Evolutionary conservation across 1,139 yeast genomes (phyloP).

Genomic region (Candida sp.): DNA sequence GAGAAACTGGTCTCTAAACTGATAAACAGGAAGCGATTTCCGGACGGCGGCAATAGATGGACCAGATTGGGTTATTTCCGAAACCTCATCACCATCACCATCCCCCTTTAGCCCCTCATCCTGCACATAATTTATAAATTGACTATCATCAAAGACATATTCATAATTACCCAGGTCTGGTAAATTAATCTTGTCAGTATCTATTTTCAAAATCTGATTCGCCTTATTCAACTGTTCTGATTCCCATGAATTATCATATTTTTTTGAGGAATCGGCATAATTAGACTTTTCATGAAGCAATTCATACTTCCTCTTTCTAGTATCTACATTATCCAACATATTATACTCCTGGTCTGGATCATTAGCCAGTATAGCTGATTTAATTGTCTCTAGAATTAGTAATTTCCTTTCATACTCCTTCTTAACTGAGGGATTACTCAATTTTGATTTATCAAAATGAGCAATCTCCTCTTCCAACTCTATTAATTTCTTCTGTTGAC

Average conservation of each 20-base stretch:
- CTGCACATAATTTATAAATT: constrained; percentile 63
- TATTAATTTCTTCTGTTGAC: constrained; percentile 18
- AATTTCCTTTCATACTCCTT: constrained; percentile 1
- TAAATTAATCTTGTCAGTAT: constrained; percentile 44
- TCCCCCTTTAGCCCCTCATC: constrained; percentile 23
- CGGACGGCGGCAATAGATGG: constrained; percentile 49
- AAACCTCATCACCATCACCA: constrained; percentile 13
- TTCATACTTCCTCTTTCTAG: constrained; percentile 45
- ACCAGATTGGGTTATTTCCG: constrained; percentile 12
- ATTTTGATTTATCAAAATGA: constrained; percentile 14
- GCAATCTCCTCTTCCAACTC: constrained; percentile 37
- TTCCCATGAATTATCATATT: constrained; percentile 64
- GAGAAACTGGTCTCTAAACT: constrained; percentile 60
- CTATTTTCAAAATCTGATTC: constrained; percentile 21
- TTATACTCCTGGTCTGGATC: constrained; percentile 56
- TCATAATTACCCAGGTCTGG: constrained; percentile 55
- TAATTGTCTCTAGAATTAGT: neutral
- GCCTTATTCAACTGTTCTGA: constrained; percentile 56
- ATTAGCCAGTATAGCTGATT: constrained; percentile 27
- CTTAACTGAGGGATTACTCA: neutral
- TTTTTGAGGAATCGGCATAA: too few relatives aligned
- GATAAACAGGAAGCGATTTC: constrained; percentile 73
- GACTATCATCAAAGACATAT: constrained; percentile 80
- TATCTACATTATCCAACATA: constrained; percentile 46
- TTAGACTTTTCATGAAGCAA: constrained; percentile 33